phyloP scores from a whole-genome alignment of 805 yeast species.

The Jamesozyma gamospora region DNA sequence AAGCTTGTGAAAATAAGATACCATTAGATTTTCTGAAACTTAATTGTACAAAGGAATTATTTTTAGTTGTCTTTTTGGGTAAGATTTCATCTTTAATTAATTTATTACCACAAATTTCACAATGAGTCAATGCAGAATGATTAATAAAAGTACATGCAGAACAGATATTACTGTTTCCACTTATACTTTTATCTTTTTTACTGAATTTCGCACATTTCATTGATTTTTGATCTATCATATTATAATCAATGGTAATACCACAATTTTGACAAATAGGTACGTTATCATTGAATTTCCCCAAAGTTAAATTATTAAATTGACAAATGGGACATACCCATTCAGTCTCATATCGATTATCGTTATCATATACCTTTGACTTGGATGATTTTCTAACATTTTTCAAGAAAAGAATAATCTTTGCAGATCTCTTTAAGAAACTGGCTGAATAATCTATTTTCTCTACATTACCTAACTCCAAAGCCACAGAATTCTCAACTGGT shows the following conservation, averaged over 20 bases:
- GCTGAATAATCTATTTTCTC: conserved; percentile 32
- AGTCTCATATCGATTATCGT: conserved; percentile 1
- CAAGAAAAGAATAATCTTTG: conserved; percentile 51
- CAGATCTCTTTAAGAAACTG: conserved; percentile 66
- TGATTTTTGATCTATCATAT: conserved; percentile 26
- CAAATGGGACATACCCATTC: conserved; percentile 88
- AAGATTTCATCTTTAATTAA: conserved; percentile 20
- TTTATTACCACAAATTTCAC: conserved; percentile 80
- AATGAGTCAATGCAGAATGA: conserved; percentile 63
- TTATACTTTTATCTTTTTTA: neutral
- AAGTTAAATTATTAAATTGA: conserved; percentile 4
- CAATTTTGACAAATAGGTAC: conserved; percentile 48
- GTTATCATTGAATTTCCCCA: conserved; percentile 11
- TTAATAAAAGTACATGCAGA: conserved; percentile 69
- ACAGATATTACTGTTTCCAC: conserved; percentile 27
- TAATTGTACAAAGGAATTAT: conserved; percentile 39
- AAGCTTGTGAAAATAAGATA: conserved; percentile 38
- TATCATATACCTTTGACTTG: neutral
- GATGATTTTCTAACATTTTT: conserved; percentile 8
- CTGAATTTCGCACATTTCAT: conserved; percentile 9
- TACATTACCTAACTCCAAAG: conserved; percentile 37
- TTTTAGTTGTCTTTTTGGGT: neutral
- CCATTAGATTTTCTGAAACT: conserved; percentile 74
- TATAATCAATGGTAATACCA: conserved; percentile 43
- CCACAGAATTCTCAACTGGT: conserved; percentile 37